Conservation (phyloP, 192 early-diverging fungal species). For the Podila horticola region DNA sequence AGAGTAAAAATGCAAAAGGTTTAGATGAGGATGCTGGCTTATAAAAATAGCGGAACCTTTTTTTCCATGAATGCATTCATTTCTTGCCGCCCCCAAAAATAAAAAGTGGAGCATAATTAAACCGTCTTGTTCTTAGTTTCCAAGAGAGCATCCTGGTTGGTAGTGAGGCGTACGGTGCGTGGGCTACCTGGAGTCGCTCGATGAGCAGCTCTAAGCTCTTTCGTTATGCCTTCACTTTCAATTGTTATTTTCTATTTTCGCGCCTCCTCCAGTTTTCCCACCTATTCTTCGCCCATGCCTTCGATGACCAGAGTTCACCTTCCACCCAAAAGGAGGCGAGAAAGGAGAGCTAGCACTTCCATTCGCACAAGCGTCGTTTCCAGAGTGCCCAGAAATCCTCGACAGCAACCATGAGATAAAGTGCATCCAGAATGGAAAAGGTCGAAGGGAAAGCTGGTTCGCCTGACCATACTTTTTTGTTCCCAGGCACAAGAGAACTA, state of each 20-base stretch:
- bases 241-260: too few species aligned
- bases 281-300: too few species aligned
- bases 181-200: neutral
- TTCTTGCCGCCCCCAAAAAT: conserved; percentile 8
- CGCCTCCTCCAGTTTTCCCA: too few species aligned
- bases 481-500: neutral
- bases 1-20: conserved; percentile 3
- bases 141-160: conserved; percentile 9
- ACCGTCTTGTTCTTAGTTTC: neutral
- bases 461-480: neutral
- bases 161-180: neutral
- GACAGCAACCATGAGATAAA: too few species aligned
- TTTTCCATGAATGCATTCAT: conserved; percentile 5
- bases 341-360: too few species aligned
- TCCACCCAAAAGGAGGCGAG: too few species aligned
- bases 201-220: conserved; percentile 1
- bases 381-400: too few species aligned
- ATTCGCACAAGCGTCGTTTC: too few species aligned
- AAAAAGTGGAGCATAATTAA: neutral
- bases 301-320: too few species aligned
- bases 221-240: too few species aligned
- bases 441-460: neutral
- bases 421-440: too few species aligned
- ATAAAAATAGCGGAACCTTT: conserved; percentile 1
- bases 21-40: neutral